Base-by-base conservation (phyloP, 2,329 filamentous ascomycete genomes). In the Penicillium sp. region DNA sequence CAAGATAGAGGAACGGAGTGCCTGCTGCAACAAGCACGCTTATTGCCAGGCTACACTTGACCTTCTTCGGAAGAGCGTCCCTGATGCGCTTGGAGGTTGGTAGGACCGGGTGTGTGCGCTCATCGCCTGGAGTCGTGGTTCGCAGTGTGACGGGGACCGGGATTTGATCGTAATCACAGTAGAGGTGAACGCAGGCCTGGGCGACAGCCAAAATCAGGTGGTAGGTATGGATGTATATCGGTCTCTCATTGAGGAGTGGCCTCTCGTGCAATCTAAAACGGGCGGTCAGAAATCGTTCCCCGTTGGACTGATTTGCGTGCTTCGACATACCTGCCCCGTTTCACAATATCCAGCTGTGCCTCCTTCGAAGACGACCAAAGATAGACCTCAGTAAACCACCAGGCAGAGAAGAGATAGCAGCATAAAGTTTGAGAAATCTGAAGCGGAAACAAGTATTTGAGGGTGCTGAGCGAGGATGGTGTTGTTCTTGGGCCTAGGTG, bases 191-290 rank as follows among this genome's bases (percentile, higher is more conserved):
- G 11, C 83, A 69, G 1, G 89, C 86, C 74, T 96, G 90, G n/a
- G 83, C 77, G 10, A 90, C 59, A 4, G 90, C 91, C 45, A 95
- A 82, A 0, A 88, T 75, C 3, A 88, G 71, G 65, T 95, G 85
- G 69, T 90, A 87, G 60, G 84, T 85, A 37, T 90, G 87, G 53
- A 96, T 81, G 72, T 92, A 95, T 28, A 98, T 84, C 0, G 92
- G 89, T 64, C 90, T 86, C 80, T 98, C 94, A 73, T 98, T 98
- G 59, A 97, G 78, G 54, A 87, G 84, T 20, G 89, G 84, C 38
- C 92, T 85, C 73, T 95, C 91, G 65, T 84, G 81, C 11, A 78
- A 71, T 61, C 78, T 81, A 59, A 2, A 38, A 6, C 5, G 1
- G 34, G 31, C n/a, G 22, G 38, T 70, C 59, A 61, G 60, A 17